Conservation (phyloP, 192 early-diverging fungal species). For the Piromyces finnis region DNA sequence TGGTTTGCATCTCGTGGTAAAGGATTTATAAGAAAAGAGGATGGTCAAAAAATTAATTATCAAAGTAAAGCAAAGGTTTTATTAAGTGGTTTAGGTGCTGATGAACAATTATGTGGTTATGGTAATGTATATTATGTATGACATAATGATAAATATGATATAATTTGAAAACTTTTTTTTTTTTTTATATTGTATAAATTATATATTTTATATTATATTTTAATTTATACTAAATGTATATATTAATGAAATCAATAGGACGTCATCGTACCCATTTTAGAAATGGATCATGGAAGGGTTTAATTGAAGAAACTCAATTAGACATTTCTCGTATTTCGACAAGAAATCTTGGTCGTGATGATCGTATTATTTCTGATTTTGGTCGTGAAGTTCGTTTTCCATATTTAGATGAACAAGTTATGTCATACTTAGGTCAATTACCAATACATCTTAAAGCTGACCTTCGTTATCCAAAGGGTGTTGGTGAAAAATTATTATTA, state of each 20-base stretch:
- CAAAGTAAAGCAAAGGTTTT: background rate
- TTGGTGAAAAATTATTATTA: constrained; percentile 84
- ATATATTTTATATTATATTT: no score
- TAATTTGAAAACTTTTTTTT: no score
- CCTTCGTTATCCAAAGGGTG: constrained; percentile 51
- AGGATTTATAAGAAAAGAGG: constrained; percentile 16
- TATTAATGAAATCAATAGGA: background rate
- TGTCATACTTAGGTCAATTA: constrained; percentile 36
- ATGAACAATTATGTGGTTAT: background rate
- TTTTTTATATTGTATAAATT: no score
- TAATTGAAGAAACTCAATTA: constrained; percentile 18
- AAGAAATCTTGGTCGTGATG: constrained; percentile 84
- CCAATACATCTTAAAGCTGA: constrained; percentile 71
- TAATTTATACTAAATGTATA: no score
- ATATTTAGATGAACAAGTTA: constrained; percentile 57
- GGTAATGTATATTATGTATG: background rate
- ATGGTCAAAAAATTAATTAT: background rate
- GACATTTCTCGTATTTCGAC: constrained; percentile 72
- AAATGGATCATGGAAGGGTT: background rate
- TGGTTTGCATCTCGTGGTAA: constrained; percentile 85
- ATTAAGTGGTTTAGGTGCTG: background rate
- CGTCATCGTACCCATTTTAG: background rate
- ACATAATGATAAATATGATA: no score
- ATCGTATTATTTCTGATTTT: constrained; percentile 76
- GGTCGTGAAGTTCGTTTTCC: constrained; percentile 74